Evolutionary conservation across 2,329 filamentous ascomycete species (phyloP).

Genomic region (Didymella exigua): DNA sequence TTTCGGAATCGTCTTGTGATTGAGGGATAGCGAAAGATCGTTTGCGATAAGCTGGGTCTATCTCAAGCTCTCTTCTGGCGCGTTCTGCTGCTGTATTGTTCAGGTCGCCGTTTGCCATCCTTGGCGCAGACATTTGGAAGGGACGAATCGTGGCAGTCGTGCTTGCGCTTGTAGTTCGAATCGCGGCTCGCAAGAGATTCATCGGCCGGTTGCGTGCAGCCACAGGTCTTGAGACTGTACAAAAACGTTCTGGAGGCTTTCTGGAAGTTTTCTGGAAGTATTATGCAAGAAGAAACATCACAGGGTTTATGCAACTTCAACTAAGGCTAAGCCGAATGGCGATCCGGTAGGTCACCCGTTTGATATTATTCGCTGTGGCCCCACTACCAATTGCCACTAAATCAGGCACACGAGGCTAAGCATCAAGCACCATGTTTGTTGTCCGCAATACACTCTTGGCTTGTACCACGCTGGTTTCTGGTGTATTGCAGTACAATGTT

Average conservation of each 20-base stretch:
- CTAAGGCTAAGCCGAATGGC: neutral
- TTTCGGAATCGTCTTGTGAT: slow-evolving; percentile 54
- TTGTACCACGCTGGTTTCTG: neutral
- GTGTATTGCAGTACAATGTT: too few species aligned
- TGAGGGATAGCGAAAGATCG: slow-evolving; percentile 52
- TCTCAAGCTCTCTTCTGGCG: slow-evolving; percentile 14
- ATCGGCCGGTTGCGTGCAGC: neutral
- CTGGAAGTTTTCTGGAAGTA: neutral
- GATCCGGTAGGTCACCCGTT: slow-evolving; percentile 3
- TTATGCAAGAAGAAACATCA: neutral
- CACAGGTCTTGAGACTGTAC: neutral
- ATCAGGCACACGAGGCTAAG: neutral
- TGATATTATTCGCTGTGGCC: slow-evolving; percentile 5
- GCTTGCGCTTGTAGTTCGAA: neutral
- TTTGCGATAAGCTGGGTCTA: slow-evolving; percentile 21
- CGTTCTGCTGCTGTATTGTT: slow-evolving; percentile 35
- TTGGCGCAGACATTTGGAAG: neutral
- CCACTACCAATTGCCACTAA: neutral
- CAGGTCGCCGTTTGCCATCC: slow-evolving; percentile 28
- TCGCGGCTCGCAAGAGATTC: neutral
- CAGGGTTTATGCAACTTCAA: neutral
- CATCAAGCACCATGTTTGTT: too few species aligned
- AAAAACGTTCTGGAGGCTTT: neutral
- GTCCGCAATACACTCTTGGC: too few species aligned
- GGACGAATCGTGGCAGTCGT: slow-evolving; percentile 1